A percentile compares a stretch with the other conserved stretches of the same genome.
Evolutionary conservation across 768 basidiomycete species (phyloP).

Genomic region (Gautieria morchelliformis): DNA sequence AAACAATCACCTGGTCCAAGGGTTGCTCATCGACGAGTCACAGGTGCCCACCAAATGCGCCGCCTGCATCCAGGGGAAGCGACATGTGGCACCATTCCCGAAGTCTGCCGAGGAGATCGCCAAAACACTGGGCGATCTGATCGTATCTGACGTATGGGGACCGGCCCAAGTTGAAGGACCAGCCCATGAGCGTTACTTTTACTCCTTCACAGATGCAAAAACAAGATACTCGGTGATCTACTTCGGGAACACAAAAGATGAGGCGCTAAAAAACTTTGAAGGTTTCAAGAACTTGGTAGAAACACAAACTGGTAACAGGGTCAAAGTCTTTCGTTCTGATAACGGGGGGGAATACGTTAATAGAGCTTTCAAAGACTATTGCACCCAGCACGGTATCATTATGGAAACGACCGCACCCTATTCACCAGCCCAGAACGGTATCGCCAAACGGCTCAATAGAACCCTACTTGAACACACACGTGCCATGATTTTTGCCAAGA

Average conservation of each 20-base stretch:
- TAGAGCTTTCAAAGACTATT: conserved; percentile 14
- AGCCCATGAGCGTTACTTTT: background rate
- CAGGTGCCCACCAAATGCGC: background rate
- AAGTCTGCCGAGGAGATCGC: background rate
- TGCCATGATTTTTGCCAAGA: background rate
- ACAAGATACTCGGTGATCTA: background rate
- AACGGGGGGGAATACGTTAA: conserved; percentile 11
- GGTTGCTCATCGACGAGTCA: background rate
- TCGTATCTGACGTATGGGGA: background rate
- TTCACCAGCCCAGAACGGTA: conserved; percentile 28
- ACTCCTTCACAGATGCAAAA: background rate
- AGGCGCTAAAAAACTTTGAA: background rate
- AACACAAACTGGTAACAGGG: background rate
- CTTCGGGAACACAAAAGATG: background rate
- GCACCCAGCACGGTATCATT: conserved; percentile 18
- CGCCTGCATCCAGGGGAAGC: background rate
- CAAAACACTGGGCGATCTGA: background rate
- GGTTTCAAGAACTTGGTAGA: background rate
- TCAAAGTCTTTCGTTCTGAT: background rate
- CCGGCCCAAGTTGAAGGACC: background rate
- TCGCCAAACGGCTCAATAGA: conserved; percentile 4
- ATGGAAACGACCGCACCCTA: conserved; percentile 26
- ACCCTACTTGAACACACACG: background rate
- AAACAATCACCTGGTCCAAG: background rate
- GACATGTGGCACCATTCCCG: background rate